Evolutionary conservation across 768 basidiomycete genomes (phyloP), one percentile per base, ranked within the genome.

Genomic region (Tricholoma saponaceum): DNA sequence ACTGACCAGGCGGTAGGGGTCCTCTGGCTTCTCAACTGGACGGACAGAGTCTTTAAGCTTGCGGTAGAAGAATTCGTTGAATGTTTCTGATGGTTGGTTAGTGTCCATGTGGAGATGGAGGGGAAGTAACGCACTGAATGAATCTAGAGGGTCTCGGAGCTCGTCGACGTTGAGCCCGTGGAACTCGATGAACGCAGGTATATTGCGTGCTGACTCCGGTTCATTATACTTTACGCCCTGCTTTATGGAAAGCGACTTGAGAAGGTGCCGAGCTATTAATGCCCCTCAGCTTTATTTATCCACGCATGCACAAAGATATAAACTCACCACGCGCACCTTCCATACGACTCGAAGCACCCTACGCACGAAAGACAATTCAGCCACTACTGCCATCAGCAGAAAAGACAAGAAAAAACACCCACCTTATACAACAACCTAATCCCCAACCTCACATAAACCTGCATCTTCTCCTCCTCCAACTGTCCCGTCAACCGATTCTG

Each of bases 381-480:
- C 58, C 25, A 57, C 37, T 30, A 50, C 12, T n/a, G n/a, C n/a
- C n/a, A n/a, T n/a, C 30, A 28, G 23, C 16, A 13, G n/a, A 16
- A 12, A 4, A 32, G 8, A 8, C 7, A 23, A 14, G 18, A 16
- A 18, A 35, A 35, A 37, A 14, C 20, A 65, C 68, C 9, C 60
- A 80, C 85, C 81, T 90, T 92, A 79, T 98, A 99, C 58, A 98
- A 69, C 57, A 99, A 67, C 25, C 96, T 79, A 66, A 99, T 99
- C 2, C 96, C 96, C 14, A 99, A 74, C 37, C 95, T 77, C 0
- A 98, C 93, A 67, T 97, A 98, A 1, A 82, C 80, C 66, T 95
- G 89, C 94, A 98, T 99, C 78, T 98, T 98, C 76, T 98, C 96
- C 73, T 99, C 96, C 67, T 95, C 90, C 57, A 98, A 69, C 69